Base-by-base conservation (phyloP, 495 filamentous ascomycete species). In the Ramalina intermedia region DNA sequence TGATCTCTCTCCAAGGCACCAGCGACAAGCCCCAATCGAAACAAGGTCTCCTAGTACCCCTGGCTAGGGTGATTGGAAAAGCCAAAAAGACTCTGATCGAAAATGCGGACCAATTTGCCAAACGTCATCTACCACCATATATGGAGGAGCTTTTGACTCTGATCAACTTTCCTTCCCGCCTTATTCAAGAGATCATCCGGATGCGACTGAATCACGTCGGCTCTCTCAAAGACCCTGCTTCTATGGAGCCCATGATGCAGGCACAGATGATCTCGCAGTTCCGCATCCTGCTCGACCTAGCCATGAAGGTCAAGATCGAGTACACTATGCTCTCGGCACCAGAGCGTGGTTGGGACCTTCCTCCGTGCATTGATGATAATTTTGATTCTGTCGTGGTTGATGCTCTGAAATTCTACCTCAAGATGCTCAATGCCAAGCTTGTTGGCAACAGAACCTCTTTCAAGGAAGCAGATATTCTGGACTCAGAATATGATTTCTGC, bases 371-470 rank as follows among this genome's bases (percentile, higher is more conserved):
- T 55, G 91, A 95, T 60, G 91, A 98, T 53, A 84, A 85, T 44
- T 96, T 96, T 58, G 91, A 98, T 58, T 73, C 78, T n/a, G 85
- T 91, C n/a, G 87, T 96, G 6, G 63, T 98, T 44, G 89, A 96
- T 60, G 90, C 90, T 1, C 72, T 98, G 54, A 93, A 88, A 60
- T 96, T 94, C 61, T 98, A 96, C 61, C 96, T 98, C 70, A 85
- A 87, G 55, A 83, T 98, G 68, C 70, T 98, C 45, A 94, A 94
- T 57, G 95, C 88, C 85, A 96, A 96, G 61, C 69, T 98, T 41
- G 87, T 87, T 59, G 85, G 87, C 40, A 96, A 96, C 67, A 96
- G 94, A 61, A 98, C 96, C 64, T 95, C 91, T 0, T 96, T 96
- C 74, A 96, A 96, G 61, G 91, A 96, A 58, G 91, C 91, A 12